These are phyloP conservation scores for Sordariomycetes sp. DNA, from an alignment of 2,329 filamentous ascomycete genomes.

Conservation along the genomic window DNA sequence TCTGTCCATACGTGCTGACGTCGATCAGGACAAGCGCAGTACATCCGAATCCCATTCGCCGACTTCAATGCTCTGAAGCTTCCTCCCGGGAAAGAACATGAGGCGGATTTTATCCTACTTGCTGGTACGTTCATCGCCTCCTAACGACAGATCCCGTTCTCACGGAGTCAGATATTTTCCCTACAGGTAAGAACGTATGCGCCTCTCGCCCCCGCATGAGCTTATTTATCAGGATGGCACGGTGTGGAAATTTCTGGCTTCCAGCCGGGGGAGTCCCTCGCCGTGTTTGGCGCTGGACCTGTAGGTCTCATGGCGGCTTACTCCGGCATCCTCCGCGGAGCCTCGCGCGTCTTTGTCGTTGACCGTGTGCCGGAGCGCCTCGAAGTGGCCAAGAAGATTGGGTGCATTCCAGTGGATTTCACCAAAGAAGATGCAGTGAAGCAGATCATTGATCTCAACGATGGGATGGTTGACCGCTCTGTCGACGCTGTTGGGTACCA, in stretches of 20 bases:
- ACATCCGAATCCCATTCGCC: constrained; percentile 54
- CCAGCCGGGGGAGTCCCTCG: constrained; percentile 50
- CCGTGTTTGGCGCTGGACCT: constrained; percentile 55
- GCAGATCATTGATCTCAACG: constrained; percentile 49
- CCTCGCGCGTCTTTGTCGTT: constrained; percentile 51
- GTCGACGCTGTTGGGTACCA: constrained; percentile 61
- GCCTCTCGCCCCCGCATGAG: background rate
- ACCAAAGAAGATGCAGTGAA: constrained; percentile 48
- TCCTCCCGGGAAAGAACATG: constrained; percentile 50
- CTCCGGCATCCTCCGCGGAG: constrained; percentile 50
- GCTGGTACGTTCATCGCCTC: constrained; percentile 32
- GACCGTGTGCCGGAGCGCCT: constrained; percentile 53
- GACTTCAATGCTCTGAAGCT: constrained; percentile 58
- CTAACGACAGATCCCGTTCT: background rate
- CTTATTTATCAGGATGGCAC: constrained; percentile 36
- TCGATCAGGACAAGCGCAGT: constrained; percentile 47
- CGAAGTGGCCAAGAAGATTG: constrained; percentile 50
- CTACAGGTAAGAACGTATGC: constrained; percentile 14
- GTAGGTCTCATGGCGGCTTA: constrained; percentile 61
- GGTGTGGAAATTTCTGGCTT: constrained; percentile 49
- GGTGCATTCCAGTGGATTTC: constrained; percentile 52
- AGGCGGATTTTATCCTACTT: constrained; percentile 48
- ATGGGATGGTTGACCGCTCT: constrained; percentile 52
- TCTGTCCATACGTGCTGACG: constrained; percentile 1
- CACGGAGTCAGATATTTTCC: constrained; percentile 18